phyloP scores from a whole-genome alignment of 2,329 filamentous ascomycete genomes.

The Penicillium decumbens region DNA sequence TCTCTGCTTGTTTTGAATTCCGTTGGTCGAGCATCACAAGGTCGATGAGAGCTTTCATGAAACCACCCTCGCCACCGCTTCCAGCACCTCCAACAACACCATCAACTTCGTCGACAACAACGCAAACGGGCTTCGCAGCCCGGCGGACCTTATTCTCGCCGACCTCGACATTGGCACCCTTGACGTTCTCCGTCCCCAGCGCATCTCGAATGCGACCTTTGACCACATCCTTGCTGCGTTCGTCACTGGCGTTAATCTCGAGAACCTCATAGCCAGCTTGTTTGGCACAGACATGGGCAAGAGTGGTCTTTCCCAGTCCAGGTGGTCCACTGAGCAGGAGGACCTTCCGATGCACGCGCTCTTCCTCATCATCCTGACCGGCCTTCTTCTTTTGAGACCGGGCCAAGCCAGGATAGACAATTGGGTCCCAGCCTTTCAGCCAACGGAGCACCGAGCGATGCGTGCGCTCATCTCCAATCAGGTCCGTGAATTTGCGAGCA shows the following conservation, averaged over 20 bases:
- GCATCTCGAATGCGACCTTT: slow-evolving; percentile 87
- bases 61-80: slow-evolving; percentile 79
- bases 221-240: slow-evolving; percentile 83
- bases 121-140: slow-evolving; percentile 79
- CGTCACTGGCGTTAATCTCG: slow-evolving; percentile 97
- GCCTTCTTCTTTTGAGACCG: slow-evolving; percentile 55
- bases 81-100: slow-evolving; percentile 81
- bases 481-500: slow-evolving; percentile 82
- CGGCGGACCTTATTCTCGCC: slow-evolving; percentile 56
- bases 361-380: slow-evolving; percentile 52
- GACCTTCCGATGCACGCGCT: slow-evolving; percentile 79
- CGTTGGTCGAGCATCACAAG: slow-evolving; percentile 80
- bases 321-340: slow-evolving; percentile 86
- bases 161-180: slow-evolving; percentile 52
- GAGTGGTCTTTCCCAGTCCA: slow-evolving; percentile 88
- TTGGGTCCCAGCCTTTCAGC: slow-evolving; percentile 88
- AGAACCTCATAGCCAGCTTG: slow-evolving; percentile 96
- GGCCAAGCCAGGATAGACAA: slow-evolving; percentile 77
- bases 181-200: slow-evolving; percentile 90
- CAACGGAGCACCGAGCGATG: slow-evolving; percentile 86
- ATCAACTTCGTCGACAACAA: slow-evolving; percentile 94
- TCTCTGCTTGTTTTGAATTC: slow-evolving; percentile 52
- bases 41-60: slow-evolving; percentile 91
- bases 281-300: slow-evolving; percentile 90
- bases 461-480: slow-evolving; percentile 90